phyloP scores from a whole-genome alignment of 257 asterid genomes.

The Gentiana straminea region DNA sequence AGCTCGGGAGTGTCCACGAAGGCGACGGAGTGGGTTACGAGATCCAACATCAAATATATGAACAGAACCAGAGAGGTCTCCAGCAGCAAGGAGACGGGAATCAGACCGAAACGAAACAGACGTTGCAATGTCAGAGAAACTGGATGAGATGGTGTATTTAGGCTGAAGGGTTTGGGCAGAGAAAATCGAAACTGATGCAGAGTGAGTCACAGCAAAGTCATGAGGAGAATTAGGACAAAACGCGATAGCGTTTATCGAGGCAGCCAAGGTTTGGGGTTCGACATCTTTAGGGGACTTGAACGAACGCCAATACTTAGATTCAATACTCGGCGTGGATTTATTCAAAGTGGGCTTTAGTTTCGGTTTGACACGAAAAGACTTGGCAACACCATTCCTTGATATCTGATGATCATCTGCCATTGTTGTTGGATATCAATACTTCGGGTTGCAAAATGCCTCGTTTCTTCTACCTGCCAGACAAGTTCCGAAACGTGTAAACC shows the following conservation, averaged over 20 bases:
- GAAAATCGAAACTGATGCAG: constrained; percentile 53
- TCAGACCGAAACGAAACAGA: constrained; percentile 64
- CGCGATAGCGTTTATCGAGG: constrained; percentile 9
- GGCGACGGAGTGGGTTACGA: constrained; percentile 46
- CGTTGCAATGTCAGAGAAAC: constrained; percentile 46
- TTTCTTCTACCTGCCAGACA: no score
- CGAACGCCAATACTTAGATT: no score
- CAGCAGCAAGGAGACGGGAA: constrained; percentile 65
- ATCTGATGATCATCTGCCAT: constrained; percentile 23
- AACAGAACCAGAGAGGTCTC: constrained; percentile 62
- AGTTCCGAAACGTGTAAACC: no score
- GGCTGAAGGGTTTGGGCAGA: constrained; percentile 45
- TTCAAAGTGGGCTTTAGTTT: constrained; percentile 51
- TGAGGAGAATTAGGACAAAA: constrained; percentile 65
- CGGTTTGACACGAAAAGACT: constrained; percentile 46
- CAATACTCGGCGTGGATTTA: constrained; percentile 19
- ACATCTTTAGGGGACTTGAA: no score
- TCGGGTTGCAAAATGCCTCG: no score
- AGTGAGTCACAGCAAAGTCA: constrained; percentile 83
- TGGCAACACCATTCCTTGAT: constrained; percentile 7
- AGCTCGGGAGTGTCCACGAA: constrained; percentile 64
- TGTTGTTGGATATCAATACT: constrained; percentile 2
- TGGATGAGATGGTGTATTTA: constrained; percentile 37
- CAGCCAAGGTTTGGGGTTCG: no score
- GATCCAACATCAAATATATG: constrained; percentile 67